Base-by-base conservation (phyloP, 1,284 basidiomycete species). In the Laetiporus sulphureus region DNA sequence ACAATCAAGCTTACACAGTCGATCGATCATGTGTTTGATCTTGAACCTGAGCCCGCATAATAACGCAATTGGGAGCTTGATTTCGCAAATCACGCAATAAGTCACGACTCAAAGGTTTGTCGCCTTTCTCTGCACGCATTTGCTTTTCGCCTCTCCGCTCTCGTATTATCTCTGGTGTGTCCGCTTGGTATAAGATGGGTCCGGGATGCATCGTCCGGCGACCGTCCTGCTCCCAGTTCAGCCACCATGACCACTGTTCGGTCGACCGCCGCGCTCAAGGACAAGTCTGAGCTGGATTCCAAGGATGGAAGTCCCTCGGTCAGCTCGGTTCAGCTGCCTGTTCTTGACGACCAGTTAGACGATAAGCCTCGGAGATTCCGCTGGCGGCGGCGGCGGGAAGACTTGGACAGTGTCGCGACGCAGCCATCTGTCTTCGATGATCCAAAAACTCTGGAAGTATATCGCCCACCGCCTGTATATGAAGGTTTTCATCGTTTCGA, bases 401-500 rank as follows among this genome's bases (percentile, higher is more conserved):
- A 59, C 29, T 51, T 56, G 21, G 61, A 64, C 41, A 51, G 50
- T 31, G 50, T 61, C 36, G 62, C 62, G 24, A 64, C 62, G 7
- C 62, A 63, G 41, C 57, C 61, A 1, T 63, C 61, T n/a, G 60
- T 63, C 13, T 64, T 64, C 41, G 63, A 64, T 47, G 77, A 83
- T 48, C 72, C 77, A 2, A 49, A 58, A 33, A 64, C 75, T 0
- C 58, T 75, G 2, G 68, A 69, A 33, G 64, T 71, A 45, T 82
- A 79, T 49, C 71, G 70, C 60, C 79, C 81, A 2, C 74, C 70
- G 41, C 60, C 68, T 3, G 55, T 67, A 2, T 83, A 79, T 48
- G 83, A 85, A 58, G 83, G 79, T 51, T 46, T 67, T 1, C 78
- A 83, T 51, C 67, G 79, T 6, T 85, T 87, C 50, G 77, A 87